Evolutionary conservation across 306 rosid genomes (phyloP), one percentile per base, ranked within the genome.

Genomic region (Fragaria ananassa): DNA sequence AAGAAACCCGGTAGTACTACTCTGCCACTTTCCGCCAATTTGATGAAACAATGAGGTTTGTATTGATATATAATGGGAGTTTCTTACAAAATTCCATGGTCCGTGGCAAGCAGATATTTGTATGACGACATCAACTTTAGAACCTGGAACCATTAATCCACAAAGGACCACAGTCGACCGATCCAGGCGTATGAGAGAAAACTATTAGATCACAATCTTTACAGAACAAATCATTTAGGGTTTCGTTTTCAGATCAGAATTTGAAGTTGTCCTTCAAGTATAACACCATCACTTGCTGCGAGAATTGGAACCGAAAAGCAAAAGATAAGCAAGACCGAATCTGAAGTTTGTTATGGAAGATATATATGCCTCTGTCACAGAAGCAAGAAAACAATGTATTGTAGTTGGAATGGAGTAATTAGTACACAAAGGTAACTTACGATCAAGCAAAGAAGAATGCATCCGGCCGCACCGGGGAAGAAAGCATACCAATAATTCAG

Each of bases 221-320:
- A 41, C 51, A 39, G 51, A 41, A 41, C 51, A 72, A 25, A 54
- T 51, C 67, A 56, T 39, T n/a, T 9, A 5, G 15, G 44, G 76
- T 39, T 50, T 76, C 70, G 64, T 74, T 70, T 49, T 49, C 61
- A 27, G 9, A 12, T 89, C 87, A 94, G 81, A 94, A 94, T 84
- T 86, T 94, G 89, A 89, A 70, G 75, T 88, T 94, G 7, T 75
- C 78, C 87, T 92, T 90, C 88, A 90, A 66, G 89, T 85, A 86
- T n/a, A 86, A 13, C 76, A 94, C 96, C 80, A 88, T 68, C 84
- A 89, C 91, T 89, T 94, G 96, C 98, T 94, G 93, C 75, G 84
- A 47, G 57, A 75, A 29, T 70, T 15, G 27, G 53, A 34, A 73
- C 51, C 70, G 6, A 23, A 45, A 72, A 75, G 12, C 46, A 71